Base-by-base conservation (phyloP, 2,329 filamentous ascomycete genomes). In the Monilinia aucupariae region DNA sequence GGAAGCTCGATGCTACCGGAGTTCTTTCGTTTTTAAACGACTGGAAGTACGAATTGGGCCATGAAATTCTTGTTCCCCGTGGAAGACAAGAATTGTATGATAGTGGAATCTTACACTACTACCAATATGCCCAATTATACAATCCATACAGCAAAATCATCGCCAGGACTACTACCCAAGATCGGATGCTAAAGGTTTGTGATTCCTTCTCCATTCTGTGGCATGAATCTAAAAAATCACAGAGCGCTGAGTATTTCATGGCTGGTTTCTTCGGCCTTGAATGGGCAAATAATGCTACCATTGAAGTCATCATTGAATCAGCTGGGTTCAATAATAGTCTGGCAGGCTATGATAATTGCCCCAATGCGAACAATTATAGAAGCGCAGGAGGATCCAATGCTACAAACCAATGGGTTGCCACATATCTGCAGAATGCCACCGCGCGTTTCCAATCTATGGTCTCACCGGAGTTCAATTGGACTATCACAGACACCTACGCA, bases 231-330 rank as follows among this genome's bases (percentile, higher is more conserved):
- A 32, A 63, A 47, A 67, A 37, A 68, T 53, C 37, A 5, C 37
- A 73, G 71, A 47, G 68, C 50, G 88, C 88, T 3, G 88, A 92
- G 74, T 88, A 92, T 74, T 92, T 91, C 75, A 76, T 91, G 71
- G 86, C 88, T 7, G 89, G 89, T 0, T 92, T 92, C 77, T 92
- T 92, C 71, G 89, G 89, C 0, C 80, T 91, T 0, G 82, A 87
- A 53, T 92, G 88, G 88, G 81, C 85, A 1, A 80, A 85, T 37
- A 89, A 91, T 71, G 88, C 82, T 8, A 90, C 85, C 0, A 81
- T 91, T n/a, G 85, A 90, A 69, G 79, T 89, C 17, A 85, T 88
- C 13, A 89, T 91, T 48, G 89, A 92, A 70, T 76, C 79, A 20
- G 70, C 72, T 1, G 78, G 78, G 2, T 88, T 83, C 73, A 91